phyloP scores from a whole-genome alignment of 1,284 basidiomycete species.

The Kwoniella shivajii region DNA sequence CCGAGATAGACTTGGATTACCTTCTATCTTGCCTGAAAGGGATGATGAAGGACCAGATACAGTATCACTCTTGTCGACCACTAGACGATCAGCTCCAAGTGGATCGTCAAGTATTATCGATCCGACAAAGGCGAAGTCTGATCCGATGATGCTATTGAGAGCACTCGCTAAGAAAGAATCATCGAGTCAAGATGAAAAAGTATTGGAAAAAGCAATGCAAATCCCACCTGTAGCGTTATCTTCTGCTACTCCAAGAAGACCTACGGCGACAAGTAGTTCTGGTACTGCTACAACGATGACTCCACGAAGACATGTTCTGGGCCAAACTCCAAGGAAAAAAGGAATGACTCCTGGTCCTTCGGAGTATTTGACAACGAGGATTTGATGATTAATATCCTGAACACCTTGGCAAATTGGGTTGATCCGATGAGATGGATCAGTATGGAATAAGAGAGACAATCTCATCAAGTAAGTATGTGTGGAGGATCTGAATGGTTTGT shows the following conservation, averaged over 20 bases:
- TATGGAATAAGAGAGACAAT: too few relatives aligned
- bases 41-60: slow-evolving; percentile 36
- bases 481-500: too few relatives aligned
- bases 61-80: slow-evolving; percentile 27
- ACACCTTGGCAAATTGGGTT: too few relatives aligned
- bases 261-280: neutral
- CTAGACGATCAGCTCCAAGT: slow-evolving; percentile 16
- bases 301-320: too few relatives aligned
- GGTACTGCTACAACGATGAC: too few relatives aligned
- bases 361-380: too few relatives aligned
- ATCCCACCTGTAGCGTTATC: slow-evolving; percentile 24
- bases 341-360: neutral
- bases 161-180: slow-evolving; percentile 47
- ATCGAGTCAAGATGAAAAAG: slow-evolving; percentile 30
- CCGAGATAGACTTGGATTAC: slow-evolving; percentile 30
- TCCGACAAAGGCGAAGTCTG: slow-evolving; percentile 14
- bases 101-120: neutral
- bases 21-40: slow-evolving; percentile 11
- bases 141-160: slow-evolving; percentile 48
- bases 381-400: too few relatives aligned
- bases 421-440: too few relatives aligned
- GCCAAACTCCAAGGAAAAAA: neutral
- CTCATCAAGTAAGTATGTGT: too few relatives aligned
- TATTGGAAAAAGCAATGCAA: slow-evolving; percentile 38
- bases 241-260: slow-evolving; percentile 14